Conservation (phyloP, 2,329 filamentous ascomycete genomes). For the Fusarium sp. region DNA sequence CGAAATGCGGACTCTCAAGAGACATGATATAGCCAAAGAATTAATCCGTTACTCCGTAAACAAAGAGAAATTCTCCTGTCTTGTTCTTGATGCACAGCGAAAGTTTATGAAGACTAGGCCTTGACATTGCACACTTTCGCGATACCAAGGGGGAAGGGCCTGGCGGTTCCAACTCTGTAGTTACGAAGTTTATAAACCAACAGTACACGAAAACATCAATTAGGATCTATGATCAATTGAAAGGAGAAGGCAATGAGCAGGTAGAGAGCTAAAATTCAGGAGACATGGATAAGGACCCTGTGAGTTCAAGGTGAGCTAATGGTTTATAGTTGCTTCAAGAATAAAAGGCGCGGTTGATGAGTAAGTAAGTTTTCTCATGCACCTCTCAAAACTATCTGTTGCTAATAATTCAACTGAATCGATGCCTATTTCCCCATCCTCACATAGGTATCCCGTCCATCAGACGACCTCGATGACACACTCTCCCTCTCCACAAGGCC, state of each 20-base stretch:
- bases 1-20: not conserved
- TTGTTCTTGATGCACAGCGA: not conserved
- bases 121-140: not conserved
- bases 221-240: not conserved
- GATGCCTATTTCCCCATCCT: not conserved
- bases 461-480: not conserved
- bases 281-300: not conserved
- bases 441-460: not conserved
- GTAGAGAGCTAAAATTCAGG: not conserved
- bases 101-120: not conserved
- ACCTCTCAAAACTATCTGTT: not conserved
- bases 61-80: not conserved
- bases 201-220: not conserved
- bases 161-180: not conserved
- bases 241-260: not conserved
- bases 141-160: not conserved
- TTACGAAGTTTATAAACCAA: not conserved
- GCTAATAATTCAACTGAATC: not conserved
- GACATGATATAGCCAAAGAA: not conserved
- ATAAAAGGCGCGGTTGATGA: not conserved
- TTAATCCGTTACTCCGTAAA: not conserved
- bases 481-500: slow-evolving; percentile 10
- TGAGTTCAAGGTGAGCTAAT: not conserved
- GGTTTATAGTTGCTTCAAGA: not conserved
- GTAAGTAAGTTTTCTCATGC: not conserved